A percentile compares a stretch with the other conserved stretches of the same genome.
These are phyloP conservation scores for Kwoniella sp. DNA, from an alignment of 768 basidiomycete genomes.

Conservation along the genomic window DNA sequence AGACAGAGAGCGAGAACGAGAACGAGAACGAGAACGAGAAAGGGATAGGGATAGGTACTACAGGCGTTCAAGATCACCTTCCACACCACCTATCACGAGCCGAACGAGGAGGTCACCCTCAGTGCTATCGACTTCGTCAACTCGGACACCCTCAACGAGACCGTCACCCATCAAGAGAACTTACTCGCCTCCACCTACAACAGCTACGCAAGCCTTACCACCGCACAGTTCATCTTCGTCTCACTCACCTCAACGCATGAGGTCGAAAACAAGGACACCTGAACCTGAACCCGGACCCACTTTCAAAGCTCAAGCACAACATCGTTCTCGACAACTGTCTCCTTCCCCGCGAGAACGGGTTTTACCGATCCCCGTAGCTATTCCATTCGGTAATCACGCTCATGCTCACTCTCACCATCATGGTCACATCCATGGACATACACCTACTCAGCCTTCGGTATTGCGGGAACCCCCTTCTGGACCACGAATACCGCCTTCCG, in stretches of 20 bases:
- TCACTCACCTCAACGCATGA: background rate
- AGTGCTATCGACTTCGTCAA: conserved; percentile 10
- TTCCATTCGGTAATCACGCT: background rate
- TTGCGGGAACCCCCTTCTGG: conserved; percentile 9
- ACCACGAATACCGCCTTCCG: conserved; percentile 34
- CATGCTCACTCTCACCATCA: background rate
- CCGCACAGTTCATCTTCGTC: background rate
- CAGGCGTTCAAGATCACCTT: conserved; percentile 24
- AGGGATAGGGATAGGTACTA: conserved; percentile 19
- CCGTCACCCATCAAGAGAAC: conserved; percentile 17
- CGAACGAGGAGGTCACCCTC: conserved; percentile 20
- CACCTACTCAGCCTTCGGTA: background rate
- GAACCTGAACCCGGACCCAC: conserved; percentile 1
- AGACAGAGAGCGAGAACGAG: too few relatives aligned
- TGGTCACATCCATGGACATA: background rate
- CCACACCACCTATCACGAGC: conserved; percentile 22
- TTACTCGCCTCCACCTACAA: conserved; percentile 6
- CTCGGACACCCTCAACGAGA: conserved; percentile 16
- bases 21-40: conserved; percentile 4
- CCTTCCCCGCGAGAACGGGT: conserved; percentile 17
- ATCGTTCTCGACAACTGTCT: conserved; percentile 4
- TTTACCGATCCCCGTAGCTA: background rate
- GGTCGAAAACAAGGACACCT: conserved; percentile 7
- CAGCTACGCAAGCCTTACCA: background rate
- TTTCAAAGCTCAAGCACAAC: background rate